Base-by-base conservation (phyloP, 306 rosid species). In the Senna tora region DNA sequence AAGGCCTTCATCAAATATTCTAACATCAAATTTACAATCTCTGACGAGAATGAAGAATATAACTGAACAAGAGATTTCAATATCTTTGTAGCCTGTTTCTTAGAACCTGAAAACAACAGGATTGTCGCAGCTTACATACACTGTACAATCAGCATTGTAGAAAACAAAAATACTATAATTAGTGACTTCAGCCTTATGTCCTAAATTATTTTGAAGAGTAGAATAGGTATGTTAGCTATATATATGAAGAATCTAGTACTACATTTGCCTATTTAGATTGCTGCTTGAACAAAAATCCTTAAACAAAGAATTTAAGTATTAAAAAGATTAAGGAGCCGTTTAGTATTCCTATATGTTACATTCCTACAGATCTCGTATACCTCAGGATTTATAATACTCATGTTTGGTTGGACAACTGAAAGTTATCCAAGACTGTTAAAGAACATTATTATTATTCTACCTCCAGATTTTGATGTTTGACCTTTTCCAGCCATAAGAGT, bases 1-100 rank as follows among this genome's bases (percentile, higher is more conserved):
- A 84, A 46, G 61, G 84, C 75, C 69, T 84, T 79, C 60, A 81
- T 71, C 87, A 91, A 83, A 78, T 76, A 80, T 65, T 86, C 91
- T 91, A 91, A 64, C 84, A 95, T 64, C 54, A 78, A 86, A 61
- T 87, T 81, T 45, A 85, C 93, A 72, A 89, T 81, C 79, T 95
- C 97, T 16, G 89, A 83, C 69, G 96, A 89, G 84, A 72, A 89
- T 57, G 91, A 85, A 20, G 96, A 81, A 76, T 88, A 91, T 65
- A 95, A 76, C 77, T 61, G 84, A 65, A 81, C 79, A 70, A 95
- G 81, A 81, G 77, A 72, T 82, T 88, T 95, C 65, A 88, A 70
- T 43, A 76, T 77, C 83, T 83, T 89, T 2, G 57, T 30, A 17
- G 70, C 43, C 79, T 82, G 87, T 76, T 83, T 88, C 85, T 89